Base-by-base conservation (phyloP, 768 basidiomycete genomes). In the Lentinula edodes region DNA sequence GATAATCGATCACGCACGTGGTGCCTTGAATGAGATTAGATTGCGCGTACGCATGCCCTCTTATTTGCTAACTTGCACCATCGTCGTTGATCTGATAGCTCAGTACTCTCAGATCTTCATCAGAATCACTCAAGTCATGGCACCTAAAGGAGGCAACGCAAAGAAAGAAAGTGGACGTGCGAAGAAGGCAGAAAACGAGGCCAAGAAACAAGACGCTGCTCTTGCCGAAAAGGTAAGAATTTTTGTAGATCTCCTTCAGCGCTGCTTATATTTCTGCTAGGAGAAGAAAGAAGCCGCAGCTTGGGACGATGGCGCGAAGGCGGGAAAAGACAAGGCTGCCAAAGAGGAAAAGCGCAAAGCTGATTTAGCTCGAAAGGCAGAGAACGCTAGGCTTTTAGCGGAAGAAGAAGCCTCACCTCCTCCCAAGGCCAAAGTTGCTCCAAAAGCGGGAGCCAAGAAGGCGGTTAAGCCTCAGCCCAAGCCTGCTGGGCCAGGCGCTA, bases 161-260 rank as follows among this genome's bases (percentile, higher is more conserved):
- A 97, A 96, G 86, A 96, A 96, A 72, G 95, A 96, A 73, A 75
- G 85, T 46, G 94, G 95, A 4, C 75, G 90, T 58, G 89, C 94
- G 0, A 95, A 93, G 76, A 97, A 97, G 73, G 91, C 91, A 28
- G 91, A 95, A 70, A 95, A 93, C 70, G 91, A 93, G 70, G 79
- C 83, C 8, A 92, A 89, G 79, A 95, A 94, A 74, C 81, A 83
- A 63, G 84, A 81, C 6, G 80, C 78, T 4, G 86, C 80, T 0
- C 79, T 78, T 10, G 80, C 78, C 7, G 90, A 85, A 12, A 86
- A 82, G 76, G 91, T 87, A 54, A 52, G 71, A 51, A 23, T 64
- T n/a, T 32, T 20, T n/a, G 16, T 36, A 53, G 34, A 58, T 43
- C 58, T 39, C 38, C 52, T 38, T 61, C 23, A 15, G 61, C 46